Conservation (phyloP, 352 stramenopile species). For the Phytopythium litorale region DNA sequence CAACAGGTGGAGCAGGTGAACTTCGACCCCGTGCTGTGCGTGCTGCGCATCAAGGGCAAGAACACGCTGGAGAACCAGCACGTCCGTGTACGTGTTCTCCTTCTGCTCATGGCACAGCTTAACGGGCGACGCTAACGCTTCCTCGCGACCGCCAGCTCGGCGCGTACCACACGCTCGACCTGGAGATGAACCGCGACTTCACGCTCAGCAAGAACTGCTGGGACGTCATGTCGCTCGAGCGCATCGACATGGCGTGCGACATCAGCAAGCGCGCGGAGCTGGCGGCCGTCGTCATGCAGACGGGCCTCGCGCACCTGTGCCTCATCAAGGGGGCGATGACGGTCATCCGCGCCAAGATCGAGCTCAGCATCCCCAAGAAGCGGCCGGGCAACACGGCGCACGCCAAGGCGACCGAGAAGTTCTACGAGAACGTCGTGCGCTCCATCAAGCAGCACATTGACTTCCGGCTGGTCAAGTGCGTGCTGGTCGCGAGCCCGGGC, state of each 20-base stretch:
- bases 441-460: conserved; percentile 95
- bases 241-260: conserved; percentile 94
- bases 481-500: conserved; percentile 94
- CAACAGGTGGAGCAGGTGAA: conserved; percentile 93
- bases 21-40: conserved; percentile 93
- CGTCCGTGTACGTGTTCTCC: conserved; percentile 78
- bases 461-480: conserved; percentile 96
- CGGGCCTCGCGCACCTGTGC: conserved; percentile 95
- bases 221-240: conserved; percentile 97
- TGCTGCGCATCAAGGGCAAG: conserved; percentile 93
- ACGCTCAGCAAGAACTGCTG: conserved; percentile 95
- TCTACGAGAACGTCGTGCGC: conserved; percentile 96
- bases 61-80: conserved; percentile 94
- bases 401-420: conserved; percentile 93
- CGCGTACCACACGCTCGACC: conserved; percentile 96
- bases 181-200: conserved; percentile 97
- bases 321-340: conserved; percentile 98
- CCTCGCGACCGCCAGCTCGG: conserved; percentile 64
- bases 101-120: background rate
- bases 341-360: conserved; percentile 93
- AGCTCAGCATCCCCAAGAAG: conserved; percentile 97
- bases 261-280: conserved; percentile 94
- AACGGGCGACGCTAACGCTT: background rate
- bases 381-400: conserved; percentile 92
- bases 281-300: conserved; percentile 96